Evolutionary conservation across 2,329 filamentous ascomycete species (phyloP).

Genomic region (Colletotrichum euphorbiae): DNA sequence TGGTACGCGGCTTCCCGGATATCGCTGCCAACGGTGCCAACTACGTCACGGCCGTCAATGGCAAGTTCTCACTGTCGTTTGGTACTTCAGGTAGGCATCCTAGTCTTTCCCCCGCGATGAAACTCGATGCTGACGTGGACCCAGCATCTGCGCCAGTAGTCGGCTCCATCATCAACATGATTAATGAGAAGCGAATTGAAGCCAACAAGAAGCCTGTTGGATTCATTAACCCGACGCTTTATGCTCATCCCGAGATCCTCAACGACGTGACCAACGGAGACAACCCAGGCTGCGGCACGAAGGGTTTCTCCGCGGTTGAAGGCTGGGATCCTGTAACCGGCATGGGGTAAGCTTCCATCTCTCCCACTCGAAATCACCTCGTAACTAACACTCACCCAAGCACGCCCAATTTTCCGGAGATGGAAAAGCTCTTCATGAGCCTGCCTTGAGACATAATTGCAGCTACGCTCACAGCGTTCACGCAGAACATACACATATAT

Average conservation of each 20-base stretch:
- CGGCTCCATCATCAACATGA: conserved; percentile 49
- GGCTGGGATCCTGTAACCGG: conserved; percentile 38
- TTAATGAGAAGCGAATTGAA: conserved; percentile 47
- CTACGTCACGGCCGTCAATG: conserved; percentile 57
- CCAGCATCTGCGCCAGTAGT: conserved; percentile 49
- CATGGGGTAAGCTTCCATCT: conserved; percentile 27
- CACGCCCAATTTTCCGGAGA: conserved; percentile 39
- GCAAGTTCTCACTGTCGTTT: conserved; percentile 55
- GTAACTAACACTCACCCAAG: conserved; percentile 12
- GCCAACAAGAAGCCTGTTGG: conserved; percentile 47
- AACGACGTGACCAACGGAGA: conserved; percentile 46
- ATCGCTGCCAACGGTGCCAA: conserved; percentile 58
- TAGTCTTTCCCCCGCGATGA: neutral
- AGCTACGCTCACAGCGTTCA: neutral
- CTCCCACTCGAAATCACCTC: neutral
- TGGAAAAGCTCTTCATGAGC: conserved; percentile 40
- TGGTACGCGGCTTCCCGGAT: conserved; percentile 61
- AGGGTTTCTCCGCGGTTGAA: conserved; percentile 45
- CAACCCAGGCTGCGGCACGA: conserved; percentile 49
- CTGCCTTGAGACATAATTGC: conserved; percentile 32
- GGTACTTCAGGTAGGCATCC: conserved; percentile 56
- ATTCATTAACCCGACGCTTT: conserved; percentile 40
- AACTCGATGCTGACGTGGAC: neutral
- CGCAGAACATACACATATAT: conserved; percentile 25
- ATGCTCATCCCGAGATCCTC: conserved; percentile 47